Evolutionary conservation across 257 asterid genomes (phyloP).

Genomic region (Rehmannia glutinosa): DNA sequence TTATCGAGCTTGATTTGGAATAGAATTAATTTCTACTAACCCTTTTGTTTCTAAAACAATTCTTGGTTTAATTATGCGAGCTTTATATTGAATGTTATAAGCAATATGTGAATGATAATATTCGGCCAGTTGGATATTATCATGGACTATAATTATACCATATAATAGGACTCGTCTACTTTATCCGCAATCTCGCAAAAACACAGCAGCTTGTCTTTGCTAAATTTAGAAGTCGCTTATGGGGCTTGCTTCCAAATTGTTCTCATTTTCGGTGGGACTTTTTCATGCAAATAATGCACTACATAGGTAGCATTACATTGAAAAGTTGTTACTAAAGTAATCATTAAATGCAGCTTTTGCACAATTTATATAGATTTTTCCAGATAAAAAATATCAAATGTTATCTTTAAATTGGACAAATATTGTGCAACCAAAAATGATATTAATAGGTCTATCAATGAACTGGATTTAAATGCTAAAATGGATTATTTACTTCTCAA

Average conservation of each 20-base stretch:
- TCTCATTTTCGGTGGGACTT: constrained; percentile 13
- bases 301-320: not conserved
- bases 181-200: constrained; percentile 35
- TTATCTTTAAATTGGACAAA: not conserved
- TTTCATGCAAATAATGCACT: not conserved
- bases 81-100: too few relatives aligned
- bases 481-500: too few relatives aligned
- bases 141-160: not conserved
- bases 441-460: too few relatives aligned
- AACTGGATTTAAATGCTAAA: too few relatives aligned
- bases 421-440: too few relatives aligned
- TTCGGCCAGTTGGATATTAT: constrained; percentile 13
- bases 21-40: too few relatives aligned
- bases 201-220: constrained; percentile 15
- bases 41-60: too few relatives aligned
- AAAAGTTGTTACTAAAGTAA: not conserved
- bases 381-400: too few relatives aligned
- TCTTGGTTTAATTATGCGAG: too few relatives aligned
- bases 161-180: not conserved
- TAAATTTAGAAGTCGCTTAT: constrained; percentile 23
- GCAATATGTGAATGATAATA: not conserved
- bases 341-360: not conserved
- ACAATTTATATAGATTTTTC: not conserved
- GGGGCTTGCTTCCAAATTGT: constrained; percentile 1
- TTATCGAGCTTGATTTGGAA: too few relatives aligned